phyloP scores from a whole-genome alignment of 2,329 filamentous ascomycete species.

The Davidsoniella neocaledoniae region DNA sequence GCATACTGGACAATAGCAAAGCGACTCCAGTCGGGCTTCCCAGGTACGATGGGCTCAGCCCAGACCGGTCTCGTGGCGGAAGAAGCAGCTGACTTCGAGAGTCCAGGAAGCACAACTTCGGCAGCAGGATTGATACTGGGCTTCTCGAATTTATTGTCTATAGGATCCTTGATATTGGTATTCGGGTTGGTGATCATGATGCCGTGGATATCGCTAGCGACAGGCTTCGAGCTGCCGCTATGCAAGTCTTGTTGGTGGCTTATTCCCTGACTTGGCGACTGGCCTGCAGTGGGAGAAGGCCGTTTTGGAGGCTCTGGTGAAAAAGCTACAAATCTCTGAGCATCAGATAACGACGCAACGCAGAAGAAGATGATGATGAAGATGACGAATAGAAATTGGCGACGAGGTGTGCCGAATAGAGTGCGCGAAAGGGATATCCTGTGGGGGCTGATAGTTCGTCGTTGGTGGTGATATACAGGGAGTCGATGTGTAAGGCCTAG shows the following conservation, averaged over 20 bases:
- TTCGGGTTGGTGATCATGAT: too few species aligned
- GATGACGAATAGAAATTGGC: not conserved
- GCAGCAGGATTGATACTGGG: not conserved
- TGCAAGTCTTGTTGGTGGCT: too few species aligned
- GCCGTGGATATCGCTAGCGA: too few species aligned
- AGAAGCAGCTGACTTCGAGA: not conserved
- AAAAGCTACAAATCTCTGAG: not conserved
- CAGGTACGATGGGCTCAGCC: constrained; percentile 3
- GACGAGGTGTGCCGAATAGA: not conserved
- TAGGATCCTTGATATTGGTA: too few species aligned
- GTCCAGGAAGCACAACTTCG: not conserved
- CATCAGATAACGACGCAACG: not conserved
- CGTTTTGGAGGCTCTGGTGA: not conserved
- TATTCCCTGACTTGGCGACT: too few species aligned
- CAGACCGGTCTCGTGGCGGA: not conserved
- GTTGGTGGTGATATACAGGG: too few species aligned
- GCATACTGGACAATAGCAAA: constrained; percentile 35
- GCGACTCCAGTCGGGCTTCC: constrained; percentile 24
- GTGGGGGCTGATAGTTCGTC: too few species aligned
- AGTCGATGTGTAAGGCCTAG: too few species aligned
- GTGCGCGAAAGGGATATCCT: not conserved
- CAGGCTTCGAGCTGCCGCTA: too few species aligned
- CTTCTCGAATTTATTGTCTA: too few species aligned
- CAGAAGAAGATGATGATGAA: not conserved
- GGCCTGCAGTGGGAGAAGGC: too few species aligned